Base-by-base conservation (phyloP, 805 yeast genomes). In the Kurtzmaniella cleridarum region DNA sequence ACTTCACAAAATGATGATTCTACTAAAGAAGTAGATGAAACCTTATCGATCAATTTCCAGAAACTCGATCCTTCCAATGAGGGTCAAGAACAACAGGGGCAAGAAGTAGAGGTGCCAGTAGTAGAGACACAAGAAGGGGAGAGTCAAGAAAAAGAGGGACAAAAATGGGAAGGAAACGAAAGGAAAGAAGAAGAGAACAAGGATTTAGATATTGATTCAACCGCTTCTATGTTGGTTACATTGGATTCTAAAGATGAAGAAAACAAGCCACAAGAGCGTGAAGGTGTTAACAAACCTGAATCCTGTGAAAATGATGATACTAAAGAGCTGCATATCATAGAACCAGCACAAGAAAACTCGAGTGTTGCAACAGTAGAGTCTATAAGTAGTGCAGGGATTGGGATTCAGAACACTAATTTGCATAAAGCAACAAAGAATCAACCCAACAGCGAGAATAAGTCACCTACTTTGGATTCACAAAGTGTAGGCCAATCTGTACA, bases 1-100 rank as follows among this genome's bases (percentile, higher is more conserved):
- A 23, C 3, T 17, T 30, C 24, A 8, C 24, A 20, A 20, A 20
- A 5, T 20, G 24, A 20, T 20, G 7, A 20, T 5, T 20, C 24
- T 8, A 11, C 11, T 23, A 31, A 32, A 30, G 32, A 32, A 14
- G 36, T 26, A 9, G 18, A 34, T 12, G 36, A 32, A 23, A 41
- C 42, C 17, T 18, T 13, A 13, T 26, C 27, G 13, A 34, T 34
- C 12, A 8, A 29, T 5, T 32, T 15, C 5, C 41, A 40, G 27
- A 32, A 33, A 11, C 37, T 32, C 15, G 30, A 40, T 5, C 24
- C 24, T 20, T 20, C 16, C 32, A 45, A 33, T 23, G 41, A 27
- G 9, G 53, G 47, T 28, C 59, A 49, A 17, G 48, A 47, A 6
- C 37, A 35, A 14, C 43, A 35, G 12, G 42, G 16, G 27, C 32